Base-by-base conservation (phyloP, 805 yeast species). In the Suhomyces tanzawaensis region DNA sequence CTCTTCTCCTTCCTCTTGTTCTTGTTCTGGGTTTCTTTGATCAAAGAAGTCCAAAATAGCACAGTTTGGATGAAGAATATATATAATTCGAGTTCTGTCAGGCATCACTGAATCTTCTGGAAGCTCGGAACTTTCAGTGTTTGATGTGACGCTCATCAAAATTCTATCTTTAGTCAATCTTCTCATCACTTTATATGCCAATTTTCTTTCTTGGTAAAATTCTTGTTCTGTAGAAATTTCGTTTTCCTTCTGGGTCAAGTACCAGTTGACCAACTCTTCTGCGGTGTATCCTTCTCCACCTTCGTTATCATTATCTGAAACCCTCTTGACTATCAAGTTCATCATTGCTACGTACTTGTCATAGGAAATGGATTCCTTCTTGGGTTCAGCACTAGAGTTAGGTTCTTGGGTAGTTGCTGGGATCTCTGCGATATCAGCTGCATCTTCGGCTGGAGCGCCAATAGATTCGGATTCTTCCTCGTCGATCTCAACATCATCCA, bases 331-430 rank as follows among this genome's bases (percentile, higher is more conserved):
- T 46, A 90, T 69, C 43, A 82, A 60, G 57, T 87, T 85, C 82
- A 87, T 85, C 71, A 90, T 85, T 32, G 81, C 73, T 19, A 85
- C 82, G 59, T 88, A 91, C 58, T 85, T 85, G 55, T 91, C 97
- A 58, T 88, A 88, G 1, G 95, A 72, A 37, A 93, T 79, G 13
- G 65, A 40, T 18, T 56, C 62, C 32, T 55, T 50, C 50, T 74
- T 75, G 8, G 36, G 21, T 7, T 35, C 28, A 3, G 29, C 19
- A 21, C 9, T 29, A 3, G 37, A 6, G 7, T 16, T 32, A 13
- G n/a, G 30, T 3, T 11, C 36, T 9, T 7, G 19, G 16, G 21
- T 42, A 25, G 29, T 48, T 25, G 14, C 39, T 26, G 29, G 47
- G 23, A 23, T 36, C 3, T 41, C 29, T 2, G 24, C 33, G 11